Evolutionary conservation across 2,329 filamentous ascomycete genomes (phyloP).

Genomic region (Cytospora leucostoma): DNA sequence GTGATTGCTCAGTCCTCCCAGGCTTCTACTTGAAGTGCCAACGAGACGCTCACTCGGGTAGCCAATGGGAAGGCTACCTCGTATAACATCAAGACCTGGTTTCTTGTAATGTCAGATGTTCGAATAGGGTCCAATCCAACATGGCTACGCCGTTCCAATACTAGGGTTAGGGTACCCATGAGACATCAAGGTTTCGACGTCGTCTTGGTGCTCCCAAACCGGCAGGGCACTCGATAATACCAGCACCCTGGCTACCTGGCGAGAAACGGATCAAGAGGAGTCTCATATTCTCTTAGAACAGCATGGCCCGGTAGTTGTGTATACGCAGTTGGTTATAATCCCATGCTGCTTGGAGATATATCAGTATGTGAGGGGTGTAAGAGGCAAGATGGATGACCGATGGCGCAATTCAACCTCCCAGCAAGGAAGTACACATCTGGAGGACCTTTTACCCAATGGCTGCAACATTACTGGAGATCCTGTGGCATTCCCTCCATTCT

Average conservation of each 20-base stretch:
- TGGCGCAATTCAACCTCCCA: not conserved
- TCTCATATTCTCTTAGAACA: not conserved
- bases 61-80: not conserved
- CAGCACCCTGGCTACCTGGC: not conserved
- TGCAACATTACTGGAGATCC: not conserved
- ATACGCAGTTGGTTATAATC: not conserved
- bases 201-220: not conserved
- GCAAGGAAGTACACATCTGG: not conserved
- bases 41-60: not conserved
- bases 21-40: not conserved
- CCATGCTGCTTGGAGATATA: not conserved
- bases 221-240: not conserved
- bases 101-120: not conserved
- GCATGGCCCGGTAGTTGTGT: not conserved
- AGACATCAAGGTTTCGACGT: not conserved
- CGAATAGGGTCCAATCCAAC: not conserved
- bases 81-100: not conserved
- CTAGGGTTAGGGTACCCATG: not conserved
- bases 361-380: constrained; percentile 13
- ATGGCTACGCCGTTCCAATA: not conserved
- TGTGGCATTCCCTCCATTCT: not conserved
- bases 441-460: not conserved
- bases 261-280: not conserved
- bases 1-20: too few species aligned
- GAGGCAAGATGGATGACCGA: constrained; percentile 19